These are phyloP conservation scores for Saraca asoca DNA, from an alignment of 331 rosid species.

Conservation along the genomic window DNA sequence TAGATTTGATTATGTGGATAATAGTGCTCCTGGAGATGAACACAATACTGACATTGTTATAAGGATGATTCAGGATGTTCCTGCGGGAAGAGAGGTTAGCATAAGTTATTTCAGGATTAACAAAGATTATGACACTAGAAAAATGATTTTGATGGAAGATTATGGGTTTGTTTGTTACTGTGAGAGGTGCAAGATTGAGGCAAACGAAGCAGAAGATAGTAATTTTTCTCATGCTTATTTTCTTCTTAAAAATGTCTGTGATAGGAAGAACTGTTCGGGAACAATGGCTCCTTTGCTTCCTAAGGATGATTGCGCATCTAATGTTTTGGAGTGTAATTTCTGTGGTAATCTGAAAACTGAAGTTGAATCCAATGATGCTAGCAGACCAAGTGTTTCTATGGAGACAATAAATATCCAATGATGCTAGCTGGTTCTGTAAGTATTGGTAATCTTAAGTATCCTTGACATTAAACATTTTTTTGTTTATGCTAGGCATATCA, in stretches of 20 bases:
- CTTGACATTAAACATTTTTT: no score
- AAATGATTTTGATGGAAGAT: slow-evolving; percentile 64
- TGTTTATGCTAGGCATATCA: no score
- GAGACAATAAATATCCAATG: no score
- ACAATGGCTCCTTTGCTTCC: slow-evolving; percentile 71
- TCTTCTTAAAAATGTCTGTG: slow-evolving; percentile 53
- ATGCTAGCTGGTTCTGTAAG: no score
- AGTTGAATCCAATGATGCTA: background rate
- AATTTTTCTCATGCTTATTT: slow-evolving; percentile 55
- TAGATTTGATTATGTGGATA: slow-evolving; percentile 65
- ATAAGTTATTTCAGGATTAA: slow-evolving; percentile 69
- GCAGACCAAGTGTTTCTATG: no score
- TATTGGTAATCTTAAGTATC: no score
- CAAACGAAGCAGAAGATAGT: slow-evolving; percentile 17
- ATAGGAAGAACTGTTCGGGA: slow-evolving; percentile 54
- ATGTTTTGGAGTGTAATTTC: slow-evolving; percentile 64
- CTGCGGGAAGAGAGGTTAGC: slow-evolving; percentile 61
- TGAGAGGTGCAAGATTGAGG: slow-evolving; percentile 70
- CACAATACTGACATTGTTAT: slow-evolving; percentile 53
- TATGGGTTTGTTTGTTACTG: slow-evolving; percentile 69
- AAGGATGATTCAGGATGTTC: slow-evolving; percentile 67
- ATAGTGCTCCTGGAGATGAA: slow-evolving; percentile 20
- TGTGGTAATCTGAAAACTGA: slow-evolving; percentile 51
- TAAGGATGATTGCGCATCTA: slow-evolving; percentile 26
- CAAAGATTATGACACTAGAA: slow-evolving; percentile 45